These are phyloP conservation scores for Irpex sp. DNA, from an alignment of 1,284 basidiomycete species.

Conservation along the genomic window DNA sequence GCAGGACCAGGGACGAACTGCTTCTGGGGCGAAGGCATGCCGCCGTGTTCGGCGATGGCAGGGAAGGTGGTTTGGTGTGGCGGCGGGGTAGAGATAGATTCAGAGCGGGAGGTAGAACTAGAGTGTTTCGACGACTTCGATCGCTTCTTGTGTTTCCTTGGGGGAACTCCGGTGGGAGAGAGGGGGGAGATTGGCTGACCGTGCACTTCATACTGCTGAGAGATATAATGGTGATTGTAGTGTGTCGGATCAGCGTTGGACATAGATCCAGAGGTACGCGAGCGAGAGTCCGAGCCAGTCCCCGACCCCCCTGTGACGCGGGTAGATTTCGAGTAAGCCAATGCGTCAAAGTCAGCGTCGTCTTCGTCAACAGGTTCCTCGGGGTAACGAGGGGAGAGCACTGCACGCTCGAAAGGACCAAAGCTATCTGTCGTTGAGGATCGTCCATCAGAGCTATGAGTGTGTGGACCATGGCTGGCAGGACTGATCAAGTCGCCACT, in stretches of 20 bases:
- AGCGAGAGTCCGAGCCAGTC: slow-evolving; percentile 53
- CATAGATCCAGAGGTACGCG: slow-evolving; percentile 50
- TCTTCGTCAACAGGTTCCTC: slow-evolving; percentile 40
- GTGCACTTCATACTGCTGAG: slow-evolving; percentile 16
- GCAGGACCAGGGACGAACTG: slow-evolving; percentile 6
- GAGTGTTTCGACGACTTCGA: slow-evolving; percentile 24
- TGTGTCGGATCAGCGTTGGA: slow-evolving; percentile 25
- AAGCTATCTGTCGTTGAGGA: slow-evolving; percentile 28
- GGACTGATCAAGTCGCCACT: slow-evolving; percentile 21
- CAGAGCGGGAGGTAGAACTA: slow-evolving; percentile 19
- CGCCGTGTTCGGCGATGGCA: slow-evolving; percentile 2
- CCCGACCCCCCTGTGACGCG: slow-evolving; percentile 26
- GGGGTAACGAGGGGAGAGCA: slow-evolving; percentile 16
- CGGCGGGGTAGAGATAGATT: slow-evolving; percentile 5
- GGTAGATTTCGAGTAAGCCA: slow-evolving; percentile 41
- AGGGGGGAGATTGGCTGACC: neutral
- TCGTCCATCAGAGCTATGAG: neutral
- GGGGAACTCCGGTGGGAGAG: slow-evolving; percentile 2
- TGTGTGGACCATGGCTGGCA: neutral
- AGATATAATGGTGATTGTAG: slow-evolving; percentile 29
- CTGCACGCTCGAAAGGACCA: slow-evolving; percentile 33
- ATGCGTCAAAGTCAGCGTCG: slow-evolving; percentile 54
- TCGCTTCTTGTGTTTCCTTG: slow-evolving; percentile 20
- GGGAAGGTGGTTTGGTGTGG: slow-evolving; percentile 6
- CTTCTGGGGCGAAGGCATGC: neutral